These are phyloP conservation scores for Talaromyces trachyspermus DNA, from an alignment of 495 filamentous ascomycete genomes.

Conservation along the genomic window DNA sequence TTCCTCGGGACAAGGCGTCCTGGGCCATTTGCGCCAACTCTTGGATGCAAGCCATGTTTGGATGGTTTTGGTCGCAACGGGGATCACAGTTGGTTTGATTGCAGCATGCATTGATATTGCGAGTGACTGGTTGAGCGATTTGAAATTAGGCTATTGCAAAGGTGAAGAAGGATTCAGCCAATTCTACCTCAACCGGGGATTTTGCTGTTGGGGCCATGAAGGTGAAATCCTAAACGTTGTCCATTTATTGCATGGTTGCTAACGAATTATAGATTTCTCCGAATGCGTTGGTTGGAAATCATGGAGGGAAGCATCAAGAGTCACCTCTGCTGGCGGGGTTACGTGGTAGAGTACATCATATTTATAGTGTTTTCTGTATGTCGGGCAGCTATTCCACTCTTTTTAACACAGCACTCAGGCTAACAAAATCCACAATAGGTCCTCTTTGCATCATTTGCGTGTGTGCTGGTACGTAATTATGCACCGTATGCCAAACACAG, in stretches of 20 bases:
- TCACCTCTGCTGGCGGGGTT: constrained; percentile 60
- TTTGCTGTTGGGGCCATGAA: constrained; percentile 90
- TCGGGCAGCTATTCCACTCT: constrained; percentile 1
- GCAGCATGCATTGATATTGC: constrained; percentile 86
- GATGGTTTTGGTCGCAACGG: constrained; percentile 74
- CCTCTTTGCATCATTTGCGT: constrained; percentile 71
- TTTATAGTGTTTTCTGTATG: constrained; percentile 75
- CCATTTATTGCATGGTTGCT: background rate
- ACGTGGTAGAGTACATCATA: constrained; percentile 77
- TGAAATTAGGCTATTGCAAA: constrained; percentile 87
- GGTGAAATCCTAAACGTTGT: constrained; percentile 30
- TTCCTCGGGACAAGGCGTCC: constrained; percentile 58
- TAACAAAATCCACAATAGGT: constrained; percentile 41
- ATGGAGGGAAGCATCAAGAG: constrained; percentile 70
- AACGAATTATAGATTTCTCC: constrained; percentile 42
- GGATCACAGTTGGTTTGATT: constrained; percentile 71
- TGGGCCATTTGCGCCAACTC: constrained; percentile 64
- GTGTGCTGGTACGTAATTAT: constrained; percentile 72
- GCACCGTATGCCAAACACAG: constrained; percentile 89
- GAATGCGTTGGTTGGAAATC: constrained; percentile 79
- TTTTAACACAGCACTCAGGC: constrained; percentile 9
- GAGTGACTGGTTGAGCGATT: constrained; percentile 90
- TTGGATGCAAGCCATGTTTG: constrained; percentile 86
- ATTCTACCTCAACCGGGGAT: constrained; percentile 84
- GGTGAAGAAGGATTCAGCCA: constrained; percentile 64